Base-by-base conservation (phyloP, 2,329 filamentous ascomycete species). In the Cladosporium sp. region DNA sequence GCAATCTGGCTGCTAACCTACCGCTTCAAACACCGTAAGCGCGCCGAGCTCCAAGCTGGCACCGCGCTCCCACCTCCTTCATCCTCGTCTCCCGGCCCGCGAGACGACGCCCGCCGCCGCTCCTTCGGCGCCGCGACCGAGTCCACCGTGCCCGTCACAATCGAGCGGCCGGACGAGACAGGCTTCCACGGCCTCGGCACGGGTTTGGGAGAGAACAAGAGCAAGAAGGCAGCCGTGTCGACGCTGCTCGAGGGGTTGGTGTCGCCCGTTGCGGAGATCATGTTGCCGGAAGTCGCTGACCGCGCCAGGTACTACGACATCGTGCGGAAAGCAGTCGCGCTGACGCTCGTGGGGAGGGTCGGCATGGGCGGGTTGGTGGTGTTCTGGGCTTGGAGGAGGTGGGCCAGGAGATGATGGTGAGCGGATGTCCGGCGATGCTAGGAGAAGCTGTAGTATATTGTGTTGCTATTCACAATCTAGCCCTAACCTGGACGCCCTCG, bases 1-100 rank as follows among this genome's bases (percentile, higher is more conserved):
- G 70, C 81, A 9, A 76, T 86, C 50, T 83, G 77, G 71, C 63
- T 82, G 9, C 67, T 85, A 61, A 85, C 82, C 0, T 78, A 78
- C 56, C 68, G 70, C 6, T 78, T 86, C 61, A 78, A 79, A 53
- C 72, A 74, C 56, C 71, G 71, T 52, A 82, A 82, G 52, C 63
- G 66, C 10, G 63, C 59, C 7, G 66, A 68, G 44, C 52, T 68
- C 0, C 64, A 68, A 55, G 60, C 62, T 3, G 65, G 65, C 7
- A 61, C 60, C 4, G 56, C 61, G 28, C 54, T 65, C 19, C 53
- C 52, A 13, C 19, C 44, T 9, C 32, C 41, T 8, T 31, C 48
- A n/a, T 11, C 22, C 7, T 33, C 37, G 22, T 10, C 43, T 11
- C n/a, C 18, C 5, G 13, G n/a, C 5, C 38, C 40, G 9, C 32